phyloP scores from a whole-genome alignment of 208 protist species.

The Leptomonas seymouri region DNA sequence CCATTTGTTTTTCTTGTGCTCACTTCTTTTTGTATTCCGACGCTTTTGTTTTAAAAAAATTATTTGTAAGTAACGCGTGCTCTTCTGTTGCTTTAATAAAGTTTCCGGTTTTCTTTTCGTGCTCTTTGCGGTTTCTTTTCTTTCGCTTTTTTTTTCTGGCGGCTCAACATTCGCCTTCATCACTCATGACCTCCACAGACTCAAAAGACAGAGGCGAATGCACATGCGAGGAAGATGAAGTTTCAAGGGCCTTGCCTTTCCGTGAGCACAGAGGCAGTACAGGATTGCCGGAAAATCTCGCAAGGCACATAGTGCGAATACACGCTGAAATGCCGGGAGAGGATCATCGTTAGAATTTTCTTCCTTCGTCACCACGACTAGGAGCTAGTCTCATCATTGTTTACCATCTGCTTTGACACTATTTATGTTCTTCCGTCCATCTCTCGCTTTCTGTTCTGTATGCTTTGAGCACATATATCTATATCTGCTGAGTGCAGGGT shows the following conservation, averaged over 20 bases:
- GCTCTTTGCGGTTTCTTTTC: too few species aligned
- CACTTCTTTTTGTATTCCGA: not conserved
- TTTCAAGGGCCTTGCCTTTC: too few species aligned
- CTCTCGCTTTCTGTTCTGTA: not conserved
- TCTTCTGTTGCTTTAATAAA: not conserved
- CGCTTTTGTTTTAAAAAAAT: not conserved
- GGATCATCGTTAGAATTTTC: too few species aligned
- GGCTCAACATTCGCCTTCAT: too few species aligned
- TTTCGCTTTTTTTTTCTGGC: too few species aligned
- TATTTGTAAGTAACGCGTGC: not conserved
- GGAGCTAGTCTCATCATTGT: not conserved
- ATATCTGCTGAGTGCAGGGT: not conserved
- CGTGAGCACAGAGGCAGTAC: too few species aligned
- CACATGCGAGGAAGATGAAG: too few species aligned
- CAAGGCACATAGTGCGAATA: too few species aligned
- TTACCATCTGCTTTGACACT: not conserved
- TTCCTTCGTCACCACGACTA: not conserved
- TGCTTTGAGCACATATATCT: not conserved
- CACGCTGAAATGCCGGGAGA: too few species aligned
- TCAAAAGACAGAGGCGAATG: too few species aligned
- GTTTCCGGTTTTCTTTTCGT: not conserved
- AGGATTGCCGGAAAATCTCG: not conserved
- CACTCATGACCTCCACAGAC: too few species aligned
- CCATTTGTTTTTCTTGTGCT: conserved; percentile 11
- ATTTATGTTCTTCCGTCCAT: not conserved